Base-by-base conservation (phyloP, 495 filamentous ascomycete genomes). In the Penicillium diatomitis region DNA sequence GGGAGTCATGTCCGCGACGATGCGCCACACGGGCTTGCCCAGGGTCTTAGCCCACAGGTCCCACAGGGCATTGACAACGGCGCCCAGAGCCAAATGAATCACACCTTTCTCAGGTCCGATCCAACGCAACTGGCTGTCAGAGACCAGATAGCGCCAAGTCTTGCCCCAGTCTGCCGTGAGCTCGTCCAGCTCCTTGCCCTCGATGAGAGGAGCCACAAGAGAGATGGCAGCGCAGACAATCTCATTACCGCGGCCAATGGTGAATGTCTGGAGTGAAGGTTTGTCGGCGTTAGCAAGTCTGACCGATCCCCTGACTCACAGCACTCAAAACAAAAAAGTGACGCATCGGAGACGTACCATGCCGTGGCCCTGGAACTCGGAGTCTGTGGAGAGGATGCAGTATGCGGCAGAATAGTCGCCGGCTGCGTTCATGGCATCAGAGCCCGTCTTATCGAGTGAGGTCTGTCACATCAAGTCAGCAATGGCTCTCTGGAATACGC, bases 51-150 rank as follows among this genome's bases (percentile, higher is more conserved):
- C 88, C 90, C 90, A 95, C 10, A 96, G 80, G 69, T 96, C 90
- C 90, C 90, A 96, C 52, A 95, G 69, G 0, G 89, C 90, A 63
- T 96, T 96, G 47, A 96, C 84, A 27, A 95, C 84, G 33, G 90
- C 87, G 30, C 87, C 89, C 0, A 94, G 82, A 3, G 90, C 90
- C 0, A 96, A 81, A 66, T 96, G 90, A 52, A 91, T 92, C 10
- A 95, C 90, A 44, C 90, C 90, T 70, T 95, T 95, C 62, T 96
- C 90, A 2, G 90, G 90, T 0, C 90, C 90, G 60, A 95, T 91
- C 90, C 90, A 96, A 31, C 90, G 86, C 32, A 95, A 74, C 58
- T 95, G 90, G 46, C 80, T 85, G 77, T 95, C 90, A 47, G 83
- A 84, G 60, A 92, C 88, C 0, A 96, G 84, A 66, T 91, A 83